Evolutionary conservation across 1,284 basidiomycete genomes (phyloP).

Genomic region (Ustilago vetiveriae): DNA sequence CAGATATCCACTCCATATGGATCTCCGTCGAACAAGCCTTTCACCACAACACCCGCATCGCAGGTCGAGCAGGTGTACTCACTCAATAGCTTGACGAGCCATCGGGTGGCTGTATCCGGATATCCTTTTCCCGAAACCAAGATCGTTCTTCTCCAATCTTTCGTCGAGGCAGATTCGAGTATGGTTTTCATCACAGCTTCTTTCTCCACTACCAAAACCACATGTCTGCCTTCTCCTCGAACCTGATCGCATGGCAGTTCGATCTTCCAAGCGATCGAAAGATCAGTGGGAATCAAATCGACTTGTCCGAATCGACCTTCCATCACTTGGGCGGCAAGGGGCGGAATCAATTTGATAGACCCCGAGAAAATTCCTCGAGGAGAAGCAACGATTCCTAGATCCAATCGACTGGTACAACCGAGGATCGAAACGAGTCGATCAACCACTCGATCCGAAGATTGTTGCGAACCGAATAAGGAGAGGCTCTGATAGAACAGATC

Average conservation of each 20-base stretch:
- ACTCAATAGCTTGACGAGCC: conserved; percentile 16
- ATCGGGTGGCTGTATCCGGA: conserved; percentile 48
- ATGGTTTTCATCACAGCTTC: conserved; percentile 51
- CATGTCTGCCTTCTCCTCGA: neutral
- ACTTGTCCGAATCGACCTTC: neutral
- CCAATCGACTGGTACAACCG: conserved; percentile 7
- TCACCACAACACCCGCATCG: neutral
- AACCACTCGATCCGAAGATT: conserved; percentile 42
- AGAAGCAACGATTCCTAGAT: conserved; percentile 48
- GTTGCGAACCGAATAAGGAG: conserved; percentile 45
- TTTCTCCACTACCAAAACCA: conserved; percentile 61
- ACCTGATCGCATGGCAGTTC: neutral
- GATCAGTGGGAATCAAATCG: conserved; percentile 16
- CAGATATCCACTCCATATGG: conserved; percentile 57
- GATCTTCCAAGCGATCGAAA: conserved; percentile 6
- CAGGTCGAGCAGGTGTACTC: neutral
- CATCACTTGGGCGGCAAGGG: neutral
- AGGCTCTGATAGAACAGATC: conserved; percentile 56
- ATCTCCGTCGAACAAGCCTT: conserved; percentile 35
- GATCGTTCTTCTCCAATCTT: conserved; percentile 6
- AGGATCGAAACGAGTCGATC: conserved; percentile 15
- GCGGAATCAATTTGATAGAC: conserved; percentile 6
- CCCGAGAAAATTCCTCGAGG: conserved; percentile 50
- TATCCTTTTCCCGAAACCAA: conserved; percentile 54
- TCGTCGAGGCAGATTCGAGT: conserved; percentile 9